Conservation (phyloP, 2,329 filamentous ascomycete genomes). For the Trichoderma koningiopsis region DNA sequence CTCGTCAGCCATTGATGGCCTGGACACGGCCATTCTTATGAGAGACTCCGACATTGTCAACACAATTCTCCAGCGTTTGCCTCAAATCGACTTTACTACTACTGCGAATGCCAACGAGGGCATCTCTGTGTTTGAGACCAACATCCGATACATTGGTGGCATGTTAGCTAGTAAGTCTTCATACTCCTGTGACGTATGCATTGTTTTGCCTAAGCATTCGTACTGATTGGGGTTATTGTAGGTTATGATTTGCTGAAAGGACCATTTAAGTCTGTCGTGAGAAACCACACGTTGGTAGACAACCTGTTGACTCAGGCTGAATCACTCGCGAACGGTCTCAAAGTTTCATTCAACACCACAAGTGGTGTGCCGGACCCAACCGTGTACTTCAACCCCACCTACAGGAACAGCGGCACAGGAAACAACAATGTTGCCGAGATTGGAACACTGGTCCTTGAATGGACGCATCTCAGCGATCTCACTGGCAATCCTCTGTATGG, state of each 20-base stretch:
- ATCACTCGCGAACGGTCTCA: constrained; percentile 70
- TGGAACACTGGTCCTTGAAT: constrained; percentile 80
- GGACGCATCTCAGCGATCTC: constrained; percentile 77
- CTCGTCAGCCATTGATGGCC: constrained; percentile 76
- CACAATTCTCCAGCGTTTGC: constrained; percentile 70
- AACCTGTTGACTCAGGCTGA: constrained; percentile 67
- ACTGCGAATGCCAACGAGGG: constrained; percentile 48
- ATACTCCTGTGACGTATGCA: no score
- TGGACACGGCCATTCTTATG: constrained; percentile 81
- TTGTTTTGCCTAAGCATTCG: neutral
- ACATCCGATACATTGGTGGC: constrained; percentile 83
- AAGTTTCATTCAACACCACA: constrained; percentile 75
- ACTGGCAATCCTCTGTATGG: constrained; percentile 69
- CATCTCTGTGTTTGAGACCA: constrained; percentile 86
- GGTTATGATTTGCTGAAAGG: constrained; percentile 73
- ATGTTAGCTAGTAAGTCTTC: constrained; percentile 66
- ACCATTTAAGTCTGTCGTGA: constrained; percentile 57
- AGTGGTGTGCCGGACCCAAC: constrained; percentile 74
- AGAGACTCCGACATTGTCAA: constrained; percentile 66
- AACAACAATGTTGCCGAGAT: constrained; percentile 75
- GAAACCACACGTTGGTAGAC: constrained; percentile 51
- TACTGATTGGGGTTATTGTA: constrained; percentile 33
- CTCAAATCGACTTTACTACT: constrained; percentile 68
- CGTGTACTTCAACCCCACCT: constrained; percentile 59
- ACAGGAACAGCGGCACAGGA: constrained; percentile 49